phyloP scores from a whole-genome alignment of 306 rosid genomes.

The Castanospermum australe region DNA sequence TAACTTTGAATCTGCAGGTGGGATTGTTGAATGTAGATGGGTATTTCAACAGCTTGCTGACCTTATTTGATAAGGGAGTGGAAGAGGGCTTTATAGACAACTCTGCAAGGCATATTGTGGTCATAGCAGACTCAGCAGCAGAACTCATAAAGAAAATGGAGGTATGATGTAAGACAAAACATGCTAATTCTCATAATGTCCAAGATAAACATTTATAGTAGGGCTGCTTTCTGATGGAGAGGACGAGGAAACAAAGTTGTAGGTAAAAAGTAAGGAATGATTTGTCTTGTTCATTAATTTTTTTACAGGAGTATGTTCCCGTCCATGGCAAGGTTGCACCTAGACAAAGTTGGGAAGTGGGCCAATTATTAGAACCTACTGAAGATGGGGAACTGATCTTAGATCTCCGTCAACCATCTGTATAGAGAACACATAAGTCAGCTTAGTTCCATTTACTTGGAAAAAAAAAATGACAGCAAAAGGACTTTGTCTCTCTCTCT shows the following conservation, averaged over 20 bases:
- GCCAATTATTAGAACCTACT: conserved; percentile 43
- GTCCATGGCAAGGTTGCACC: conserved; percentile 58
- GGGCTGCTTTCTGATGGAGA: conserved; percentile 18
- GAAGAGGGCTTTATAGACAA: conserved; percentile 67
- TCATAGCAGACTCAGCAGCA: conserved; percentile 52
- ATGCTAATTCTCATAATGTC: conserved; percentile 12
- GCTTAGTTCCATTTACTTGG: no score
- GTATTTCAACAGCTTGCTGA: conserved; percentile 58
- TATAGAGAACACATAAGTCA: not conserved
- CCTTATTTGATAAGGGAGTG: conserved; percentile 69
- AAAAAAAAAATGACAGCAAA: not conserved
- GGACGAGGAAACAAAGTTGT: conserved; percentile 14
- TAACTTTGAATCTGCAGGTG: conserved; percentile 45
- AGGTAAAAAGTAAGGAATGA: not conserved
- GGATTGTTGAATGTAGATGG: conserved; percentile 73
- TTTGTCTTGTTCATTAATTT: conserved; percentile 5
- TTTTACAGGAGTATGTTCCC: conserved; percentile 53
- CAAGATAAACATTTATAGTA: not conserved
- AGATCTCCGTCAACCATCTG: conserved; percentile 39
- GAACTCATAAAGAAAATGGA: conserved; percentile 63
- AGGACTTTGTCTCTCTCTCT: not conserved
- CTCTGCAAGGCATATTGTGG: conserved; percentile 62
- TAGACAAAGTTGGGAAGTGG: conserved; percentile 57
- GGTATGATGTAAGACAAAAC: conserved; percentile 34
- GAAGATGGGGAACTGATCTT: conserved; percentile 41